Evolutionary conservation across 1,139 yeast species (phyloP), one percentile per base, ranked within the genome.

Genomic region (Fermentozyma sake): DNA sequence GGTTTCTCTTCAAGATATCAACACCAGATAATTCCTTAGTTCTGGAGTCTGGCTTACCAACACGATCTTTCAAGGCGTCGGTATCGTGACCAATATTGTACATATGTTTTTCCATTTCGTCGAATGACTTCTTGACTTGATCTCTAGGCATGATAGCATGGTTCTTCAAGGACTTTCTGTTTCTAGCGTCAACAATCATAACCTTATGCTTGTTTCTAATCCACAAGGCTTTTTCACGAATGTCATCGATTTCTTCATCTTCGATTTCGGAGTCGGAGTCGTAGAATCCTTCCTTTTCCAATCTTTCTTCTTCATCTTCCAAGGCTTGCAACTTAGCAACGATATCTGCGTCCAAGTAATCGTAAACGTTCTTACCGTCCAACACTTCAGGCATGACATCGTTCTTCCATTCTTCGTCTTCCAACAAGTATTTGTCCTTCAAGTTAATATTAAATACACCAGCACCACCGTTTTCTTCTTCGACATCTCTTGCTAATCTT

Each of bases 391-490:
- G 99, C 87, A 93, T 87, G 41, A 81, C 73, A 57, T 91, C 99
- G 42, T 86, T 76, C 74, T 91, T 91, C 99, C 99, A 91, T 38
- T 85, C 94, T 25, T 89, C 97, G 52, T 93, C 93, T 44, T 91
- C 98, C 44, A 91, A 70, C 37, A 91, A 48, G 61, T 91, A 91
- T 48, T 81, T 82, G 49, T 89, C 97, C 61, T 87, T 85, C 64
- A 89, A 72, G 65, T 93, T 86, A 50, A 91, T 77, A 64, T 87
- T 91, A 70, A 67, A 91, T 20, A 91, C 98, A 71, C 98, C 98
- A 16, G 98, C 96, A 55, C 98, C 98, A 52, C 98, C 98, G 48
- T 91, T 86, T 56, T 84, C 96, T 25, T 73, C 81, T 63, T 91
- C 98, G 39, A 87, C 68, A 51, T 91, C 98, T 51, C 85, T 76